Conservation (phyloP, 225 moss, liverwort and hornwort species). For the Climacium dendroides region DNA sequence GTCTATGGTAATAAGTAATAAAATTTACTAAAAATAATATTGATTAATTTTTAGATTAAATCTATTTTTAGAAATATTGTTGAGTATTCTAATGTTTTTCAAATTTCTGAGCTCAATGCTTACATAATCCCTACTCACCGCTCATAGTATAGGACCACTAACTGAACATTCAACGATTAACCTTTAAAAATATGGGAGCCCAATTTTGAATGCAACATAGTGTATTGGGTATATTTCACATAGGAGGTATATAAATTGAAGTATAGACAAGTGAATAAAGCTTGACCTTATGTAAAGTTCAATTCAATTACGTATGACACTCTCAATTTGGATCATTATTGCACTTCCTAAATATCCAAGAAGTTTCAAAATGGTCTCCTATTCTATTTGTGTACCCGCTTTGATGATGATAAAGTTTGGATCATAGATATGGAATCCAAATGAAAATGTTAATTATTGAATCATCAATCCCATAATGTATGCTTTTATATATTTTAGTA, state of each 20-base stretch:
- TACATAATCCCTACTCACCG: no score
- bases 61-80: no score
- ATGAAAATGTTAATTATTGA: not conserved
- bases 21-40: no score
- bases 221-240: not conserved
- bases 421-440: not conserved
- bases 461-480: no score
- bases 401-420: not conserved
- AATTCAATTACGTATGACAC: not conserved
- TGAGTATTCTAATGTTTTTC: no score
- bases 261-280: not conserved
- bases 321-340: not conserved
- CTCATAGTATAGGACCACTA: no score
- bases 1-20: no score
- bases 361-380: not conserved
- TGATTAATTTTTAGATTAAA: no score
- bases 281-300: rapidly evolving
- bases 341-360: not conserved
- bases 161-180: no score
- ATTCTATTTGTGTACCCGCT: not conserved
- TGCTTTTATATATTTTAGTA: not conserved
- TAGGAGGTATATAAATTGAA: not conserved
- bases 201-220: not conserved
- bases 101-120: no score
- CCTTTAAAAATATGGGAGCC: rapidly evolving